Base-by-base conservation (phyloP, 1,139 yeast genomes). In the Taphrina sp. region DNA sequence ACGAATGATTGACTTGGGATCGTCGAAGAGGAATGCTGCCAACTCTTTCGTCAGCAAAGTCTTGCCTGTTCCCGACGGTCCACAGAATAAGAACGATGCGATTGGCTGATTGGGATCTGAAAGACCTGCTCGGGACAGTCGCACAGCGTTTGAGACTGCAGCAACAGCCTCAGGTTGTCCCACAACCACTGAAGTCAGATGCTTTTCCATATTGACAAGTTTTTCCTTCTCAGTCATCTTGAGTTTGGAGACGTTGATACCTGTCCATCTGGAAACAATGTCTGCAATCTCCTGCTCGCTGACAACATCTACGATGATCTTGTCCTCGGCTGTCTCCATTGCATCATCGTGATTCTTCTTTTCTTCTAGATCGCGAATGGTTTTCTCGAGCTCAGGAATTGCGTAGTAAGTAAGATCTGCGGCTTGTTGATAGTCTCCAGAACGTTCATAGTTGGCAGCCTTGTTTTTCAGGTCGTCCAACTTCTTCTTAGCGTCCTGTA, bases 21-120 rank as follows among this genome's bases (percentile, higher is more conserved):
- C 97, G 52, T 95, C 88, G 74, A 92, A 92, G 66, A 92, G 76
- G 75, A 92, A 92, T 0, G 95, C 95, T 2, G 98, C 97, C 22
- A 94, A 79, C 67, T 89, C 90, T 78, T 92, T 92, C 29, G 98
- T 97, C 64, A 92, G 77, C 70, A 92, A 97, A 8, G 99, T 94
- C 76, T 92, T 92, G 78, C 99, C 99, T 2, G 96, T 87, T 65
- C 98, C 99, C 10, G 96, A 86, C 61, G 90, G 79, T 62, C 99
- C 99, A 62, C 94, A 76, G 77, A 94, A 94, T 67, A 92, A 69
- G 78, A 92, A 92, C 19, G 96, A 87, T 1, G 98, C 90, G 26
- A 58, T 58, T 12, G 98, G 98, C 64, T 94, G 95, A 70, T 88
- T 80, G 57, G 98, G 97, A 69, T 92, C 90, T 26, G 96, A 85